Percentiles rank a stretch among this genome's conserved stretches.
phyloP scores from a whole-genome alignment of 1,284 basidiomycete genomes.

The Paramarasmius palmivorus region DNA sequence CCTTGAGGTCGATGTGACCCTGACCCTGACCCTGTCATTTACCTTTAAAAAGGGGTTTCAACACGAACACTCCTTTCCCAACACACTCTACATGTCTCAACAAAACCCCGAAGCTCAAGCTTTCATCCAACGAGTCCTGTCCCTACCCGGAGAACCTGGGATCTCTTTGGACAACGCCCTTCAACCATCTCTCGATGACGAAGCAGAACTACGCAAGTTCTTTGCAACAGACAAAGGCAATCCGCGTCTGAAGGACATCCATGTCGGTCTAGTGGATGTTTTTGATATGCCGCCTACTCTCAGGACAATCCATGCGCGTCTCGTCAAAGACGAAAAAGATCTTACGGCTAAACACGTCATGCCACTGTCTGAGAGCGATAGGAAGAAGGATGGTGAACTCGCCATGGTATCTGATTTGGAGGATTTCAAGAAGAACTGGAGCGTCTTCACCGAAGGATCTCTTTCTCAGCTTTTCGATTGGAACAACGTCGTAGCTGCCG shows the following conservation, averaged over 20 bases:
- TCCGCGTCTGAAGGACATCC: conserved; percentile 40
- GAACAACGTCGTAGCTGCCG: conserved; percentile 62
- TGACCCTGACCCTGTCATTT: no score
- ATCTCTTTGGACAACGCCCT: conserved; percentile 43
- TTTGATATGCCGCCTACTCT: conserved; percentile 49
- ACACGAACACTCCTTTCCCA: neutral
- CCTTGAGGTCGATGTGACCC: no score
- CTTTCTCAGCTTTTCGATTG: conserved; percentile 56
- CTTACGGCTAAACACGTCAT: conserved; percentile 43
- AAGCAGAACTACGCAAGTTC: conserved; percentile 50
- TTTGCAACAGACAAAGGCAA: conserved; percentile 54
- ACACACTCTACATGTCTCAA: conserved; percentile 20
- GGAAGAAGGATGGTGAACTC: conserved; percentile 43
- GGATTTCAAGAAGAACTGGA: conserved; percentile 61
- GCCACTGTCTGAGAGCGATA: conserved; percentile 36
- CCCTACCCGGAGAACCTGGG: conserved; percentile 36
- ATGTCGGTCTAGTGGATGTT: conserved; percentile 58
- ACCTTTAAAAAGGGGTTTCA: no score
- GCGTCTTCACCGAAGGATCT: conserved; percentile 57
- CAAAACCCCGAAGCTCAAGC: conserved; percentile 39
- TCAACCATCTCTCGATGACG: conserved; percentile 52
- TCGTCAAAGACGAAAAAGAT: conserved; percentile 40
- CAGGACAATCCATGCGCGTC: conserved; percentile 43
- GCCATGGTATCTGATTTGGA: conserved; percentile 47
- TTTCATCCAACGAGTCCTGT: conserved; percentile 40